Conservation (phyloP, 345 rosid genomes). For the Ceriops zippeliana region DNA sequence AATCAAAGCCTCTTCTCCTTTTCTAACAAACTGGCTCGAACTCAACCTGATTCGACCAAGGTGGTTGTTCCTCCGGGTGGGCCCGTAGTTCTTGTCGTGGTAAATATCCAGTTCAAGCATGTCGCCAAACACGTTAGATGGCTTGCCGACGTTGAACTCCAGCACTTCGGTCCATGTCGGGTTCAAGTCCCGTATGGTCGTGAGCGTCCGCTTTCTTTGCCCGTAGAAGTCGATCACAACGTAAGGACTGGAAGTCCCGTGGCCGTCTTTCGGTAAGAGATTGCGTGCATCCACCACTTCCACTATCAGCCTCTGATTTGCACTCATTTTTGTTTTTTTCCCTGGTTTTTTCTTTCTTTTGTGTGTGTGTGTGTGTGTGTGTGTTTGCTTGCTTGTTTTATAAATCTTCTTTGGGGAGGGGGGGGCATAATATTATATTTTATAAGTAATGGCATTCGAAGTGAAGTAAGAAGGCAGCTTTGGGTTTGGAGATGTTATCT, state of each 20-base stretch:
- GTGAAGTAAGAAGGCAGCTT: background rate
- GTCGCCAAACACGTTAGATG: conserved; percentile 56
- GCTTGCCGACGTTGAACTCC: conserved; percentile 59
- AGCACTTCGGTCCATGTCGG: conserved; percentile 75
- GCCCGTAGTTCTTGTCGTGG: conserved; percentile 74
- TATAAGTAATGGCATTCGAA: background rate
- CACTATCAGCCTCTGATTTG: conserved; percentile 55
- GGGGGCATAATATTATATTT: background rate
- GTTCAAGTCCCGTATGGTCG: conserved; percentile 57
- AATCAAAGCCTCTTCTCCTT: conserved; percentile 83
- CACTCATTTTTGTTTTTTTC: conserved; percentile 30
- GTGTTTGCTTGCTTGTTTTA: background rate
- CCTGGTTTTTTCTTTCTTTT: background rate
- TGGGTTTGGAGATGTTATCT: background rate
- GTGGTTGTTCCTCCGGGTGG: conserved; percentile 55
- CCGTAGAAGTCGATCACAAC: conserved; percentile 75
- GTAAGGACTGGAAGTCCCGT: conserved; percentile 85
- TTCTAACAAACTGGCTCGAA: conserved; percentile 64
- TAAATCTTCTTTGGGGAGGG: too few species aligned
- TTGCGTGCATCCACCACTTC: conserved; percentile 78
- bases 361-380: background rate
- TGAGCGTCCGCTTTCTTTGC: conserved; percentile 56
- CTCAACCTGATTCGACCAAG: conserved; percentile 66
- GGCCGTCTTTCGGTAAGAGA: conserved; percentile 74
- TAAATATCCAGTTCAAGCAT: conserved; percentile 64